Conservation (phyloP, 108 stramenopile genomes). For the Nitzschia sp. region DNA sequence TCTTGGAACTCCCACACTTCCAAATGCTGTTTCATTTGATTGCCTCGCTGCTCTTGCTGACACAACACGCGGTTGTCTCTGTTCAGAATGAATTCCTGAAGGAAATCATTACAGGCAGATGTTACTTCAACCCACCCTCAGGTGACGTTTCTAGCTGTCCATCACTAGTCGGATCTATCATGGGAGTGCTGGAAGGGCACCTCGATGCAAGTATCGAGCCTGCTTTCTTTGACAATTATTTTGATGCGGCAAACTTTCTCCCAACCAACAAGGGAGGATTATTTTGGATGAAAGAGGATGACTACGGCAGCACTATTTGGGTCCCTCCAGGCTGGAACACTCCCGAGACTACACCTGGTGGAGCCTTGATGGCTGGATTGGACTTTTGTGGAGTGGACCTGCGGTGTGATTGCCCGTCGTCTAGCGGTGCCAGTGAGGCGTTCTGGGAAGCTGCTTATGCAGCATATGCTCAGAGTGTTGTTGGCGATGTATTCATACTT, state of each 20-base stretch:
- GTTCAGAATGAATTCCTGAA: background rate
- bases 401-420: background rate
- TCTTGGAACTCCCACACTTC: no score
- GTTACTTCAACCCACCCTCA: constrained; percentile 3
- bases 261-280: background rate
- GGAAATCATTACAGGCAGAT: constrained; percentile 4
- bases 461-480: constrained; percentile 1
- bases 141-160: background rate
- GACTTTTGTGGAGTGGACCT: constrained; percentile 9
- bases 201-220: background rate
- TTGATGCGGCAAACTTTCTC: background rate
- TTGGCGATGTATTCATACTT: background rate
- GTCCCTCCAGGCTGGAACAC: background rate
- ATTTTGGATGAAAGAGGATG: constrained; percentile 1
- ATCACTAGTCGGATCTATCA: background rate
- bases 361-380: constrained; percentile 7
- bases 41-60: no score
- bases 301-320: background rate
- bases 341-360: constrained; percentile 11
- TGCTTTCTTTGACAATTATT: background rate
- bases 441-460: constrained; percentile 5
- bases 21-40: no score
- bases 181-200: background rate
- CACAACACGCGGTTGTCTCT: background rate
- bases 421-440: constrained; percentile 1